Evolutionary conservation across 139 green algal genomes (phyloP), one percentile per base, ranked within the genome.

Genomic region (Tetratostichococcus sp.): DNA sequence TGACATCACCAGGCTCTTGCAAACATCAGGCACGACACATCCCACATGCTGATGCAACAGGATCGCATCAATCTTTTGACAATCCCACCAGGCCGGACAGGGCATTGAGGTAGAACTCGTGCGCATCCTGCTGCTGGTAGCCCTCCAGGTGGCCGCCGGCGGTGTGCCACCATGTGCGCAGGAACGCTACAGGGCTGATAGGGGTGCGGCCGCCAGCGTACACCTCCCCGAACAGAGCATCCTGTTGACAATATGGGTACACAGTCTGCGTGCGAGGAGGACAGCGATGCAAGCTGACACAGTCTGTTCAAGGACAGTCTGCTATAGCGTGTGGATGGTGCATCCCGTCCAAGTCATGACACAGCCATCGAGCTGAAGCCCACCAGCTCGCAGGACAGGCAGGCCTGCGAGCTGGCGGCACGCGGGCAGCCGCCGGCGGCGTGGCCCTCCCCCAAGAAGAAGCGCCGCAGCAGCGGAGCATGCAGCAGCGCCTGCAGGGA

Each of bases 31-130:
- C n/a, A n/a, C n/a, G n/a, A n/a, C n/a, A n/a, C n/a, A n/a, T n/a
- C n/a, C n/a, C n/a, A n/a, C n/a, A n/a, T n/a, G n/a, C n/a, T n/a
- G n/a, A n/a, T n/a, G n/a, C n/a, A n/a, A n/a, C n/a, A n/a, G n/a
- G n/a, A n/a, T n/a, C n/a, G n/a, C n/a, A n/a, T n/a, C n/a, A n/a
- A n/a, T n/a, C n/a, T n/a, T n/a, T n/a, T n/a, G n/a, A n/a, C n/a
- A n/a, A n/a, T n/a, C 50, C 28, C n/a, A 26, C 25, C 32, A 93
- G 73, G n/a, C 72, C 82, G 1, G 82, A 84, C 34, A 96, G 79
- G 11, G 86, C 74, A 17, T 84, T 90, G 21, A 97, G 83, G 77
- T 94, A 94, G 86, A 98, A 98, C 90, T 98, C 94, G 78, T 98
- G 94, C 0, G 94, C 94, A 65, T 98, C 94, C 78, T 96, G 90